Base-by-base conservation (phyloP, 1,139 yeast genomes). In the Yamadazyma epiphylla region DNA sequence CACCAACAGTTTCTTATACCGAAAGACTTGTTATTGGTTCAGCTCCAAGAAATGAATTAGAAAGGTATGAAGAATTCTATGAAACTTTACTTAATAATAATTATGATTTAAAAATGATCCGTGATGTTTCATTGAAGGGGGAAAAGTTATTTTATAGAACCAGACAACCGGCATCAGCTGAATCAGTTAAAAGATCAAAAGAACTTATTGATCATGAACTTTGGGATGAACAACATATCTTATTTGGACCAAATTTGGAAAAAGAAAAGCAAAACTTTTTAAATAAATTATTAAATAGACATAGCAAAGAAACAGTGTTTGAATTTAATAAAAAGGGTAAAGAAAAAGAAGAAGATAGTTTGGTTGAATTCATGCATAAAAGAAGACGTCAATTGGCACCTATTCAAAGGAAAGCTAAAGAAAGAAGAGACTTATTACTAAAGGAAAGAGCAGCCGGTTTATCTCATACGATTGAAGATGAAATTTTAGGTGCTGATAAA, bases 381-480 rank as follows among this genome's bases (percentile, higher is more conserved):
- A 72, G 98, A 64, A 73, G 98, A 55, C 70, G 70, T 40, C 96
- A 89, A 52, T 70, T 94, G 37, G 96, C 95, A 0, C 94, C 94
- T 5, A 76, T 89, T 31, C 95, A 88, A 55, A 67, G 79, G 45
- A 74, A 81, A 42, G 89, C 95, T 0, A 67, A 66, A 38, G 94
- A 87, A 53, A 71, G 81, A 51, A 70, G 73, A 45, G 83, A 77
- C 24, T 59, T 84, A 31, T 56, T 81, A 31, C 91, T 81, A 41
- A 78, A 77, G 55, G 95, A 86, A 55, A 73, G 87, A 57, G 48
- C 70, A 19, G 86, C 89, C 6, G 95, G 95, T 3, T 66, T 86
- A 43, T 66, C 79, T 22, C 94, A 84, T 48, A 67, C 76, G 26
- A 58, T 84, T 26, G 94, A 84, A 50, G 85, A 80, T 46, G 94